A percentile compares a stretch with the other conserved stretches of the same genome.
phyloP scores from a whole-genome alignment of 2,329 filamentous ascomycete genomes.

The Aaosphaeria arxii region DNA sequence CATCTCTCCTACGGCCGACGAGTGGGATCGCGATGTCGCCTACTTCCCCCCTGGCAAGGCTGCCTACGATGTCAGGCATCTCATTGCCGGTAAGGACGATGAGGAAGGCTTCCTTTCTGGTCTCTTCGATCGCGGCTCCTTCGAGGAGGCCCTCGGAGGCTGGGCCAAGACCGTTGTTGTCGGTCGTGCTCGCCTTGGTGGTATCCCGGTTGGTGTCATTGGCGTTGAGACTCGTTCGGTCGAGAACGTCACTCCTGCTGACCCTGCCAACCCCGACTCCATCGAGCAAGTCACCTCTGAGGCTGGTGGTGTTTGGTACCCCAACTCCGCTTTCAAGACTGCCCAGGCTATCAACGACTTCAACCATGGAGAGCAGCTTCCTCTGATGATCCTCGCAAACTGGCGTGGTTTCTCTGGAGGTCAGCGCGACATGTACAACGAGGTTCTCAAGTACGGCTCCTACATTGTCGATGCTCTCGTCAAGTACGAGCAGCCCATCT shows the following conservation, averaged over 20 bases:
- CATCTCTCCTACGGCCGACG: conserved; percentile 80
- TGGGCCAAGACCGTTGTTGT: conserved; percentile 98
- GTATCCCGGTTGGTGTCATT: conserved; percentile 98
- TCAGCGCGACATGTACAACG: conserved; percentile 99
- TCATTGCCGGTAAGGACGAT: conserved; percentile 84
- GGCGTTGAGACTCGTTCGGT: conserved; percentile 93
- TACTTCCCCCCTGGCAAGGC: conserved; percentile 80
- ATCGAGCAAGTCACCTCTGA: conserved; percentile 94
- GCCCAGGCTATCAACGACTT: conserved; percentile 98
- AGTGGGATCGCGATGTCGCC: conserved; percentile 88
- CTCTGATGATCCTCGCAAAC: conserved; percentile 98
- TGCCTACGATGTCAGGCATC: conserved; percentile 87
- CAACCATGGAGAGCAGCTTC: conserved; percentile 97
- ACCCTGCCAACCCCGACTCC: conserved; percentile 96
- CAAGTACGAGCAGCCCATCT: conserved; percentile 98
- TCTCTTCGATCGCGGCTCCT: conserved; percentile 95
- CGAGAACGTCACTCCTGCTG: conserved; percentile 94
- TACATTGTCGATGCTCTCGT: conserved; percentile 98
- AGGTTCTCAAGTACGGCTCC: conserved; percentile 98
- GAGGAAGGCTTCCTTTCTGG: conserved; percentile 84
- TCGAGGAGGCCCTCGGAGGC: conserved; percentile 92
- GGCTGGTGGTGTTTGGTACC: conserved; percentile 99
- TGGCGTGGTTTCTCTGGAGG: conserved; percentile 99
- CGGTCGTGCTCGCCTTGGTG: conserved; percentile 90
- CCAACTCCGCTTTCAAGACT: conserved; percentile 99